These are phyloP conservation scores for Colletotrichum sp. DNA, from an alignment of 2,329 filamentous ascomycete species.

Conservation along the genomic window DNA sequence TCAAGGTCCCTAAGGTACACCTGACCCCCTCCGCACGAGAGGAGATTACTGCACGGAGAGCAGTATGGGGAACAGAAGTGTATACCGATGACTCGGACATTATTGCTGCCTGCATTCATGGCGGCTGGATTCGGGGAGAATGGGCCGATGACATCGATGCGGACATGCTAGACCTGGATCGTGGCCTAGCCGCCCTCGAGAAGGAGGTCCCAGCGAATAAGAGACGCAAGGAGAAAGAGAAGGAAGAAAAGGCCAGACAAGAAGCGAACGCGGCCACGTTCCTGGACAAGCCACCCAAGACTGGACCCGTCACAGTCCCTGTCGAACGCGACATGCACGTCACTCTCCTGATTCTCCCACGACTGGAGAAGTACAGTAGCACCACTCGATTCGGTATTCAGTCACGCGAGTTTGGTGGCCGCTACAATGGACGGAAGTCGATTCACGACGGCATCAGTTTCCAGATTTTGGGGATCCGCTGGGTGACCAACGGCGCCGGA, in stretches of 20 bases:
- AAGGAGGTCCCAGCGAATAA: slow-evolving; percentile 24
- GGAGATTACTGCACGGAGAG: slow-evolving; percentile 81
- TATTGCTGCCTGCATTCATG: slow-evolving; percentile 90
- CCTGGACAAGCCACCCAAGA: slow-evolving; percentile 58
- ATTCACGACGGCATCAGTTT: slow-evolving; percentile 89
- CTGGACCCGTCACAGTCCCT: slow-evolving; percentile 68
- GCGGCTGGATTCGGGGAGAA: slow-evolving; percentile 89
- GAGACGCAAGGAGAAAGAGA: slow-evolving; percentile 34
- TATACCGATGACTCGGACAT: slow-evolving; percentile 97
- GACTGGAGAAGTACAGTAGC: slow-evolving; percentile 76
- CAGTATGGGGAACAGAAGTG: slow-evolving; percentile 91
- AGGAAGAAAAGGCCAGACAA: slow-evolving; percentile 37
- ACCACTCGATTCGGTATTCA: slow-evolving; percentile 81
- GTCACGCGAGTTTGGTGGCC: slow-evolving; percentile 77
- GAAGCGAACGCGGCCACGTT: slow-evolving; percentile 43
- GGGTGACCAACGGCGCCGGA: slow-evolving; percentile 78
- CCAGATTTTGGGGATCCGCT: slow-evolving; percentile 81
- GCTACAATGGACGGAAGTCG: slow-evolving; percentile 44
- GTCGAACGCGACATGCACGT: slow-evolving; percentile 82
- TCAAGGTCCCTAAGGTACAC: slow-evolving; percentile 84
- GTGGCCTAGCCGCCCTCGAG: slow-evolving; percentile 28
- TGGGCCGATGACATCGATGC: slow-evolving; percentile 82
- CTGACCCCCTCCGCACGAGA: slow-evolving; percentile 74
- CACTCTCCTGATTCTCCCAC: slow-evolving; percentile 82
- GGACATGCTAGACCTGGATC: slow-evolving; percentile 65